Percentiles rank a stretch among this genome's conserved stretches.
These are phyloP conservation scores for Xylariaceae sp. DNA, from an alignment of 2,329 filamentous ascomycete species.

Conservation along the genomic window DNA sequence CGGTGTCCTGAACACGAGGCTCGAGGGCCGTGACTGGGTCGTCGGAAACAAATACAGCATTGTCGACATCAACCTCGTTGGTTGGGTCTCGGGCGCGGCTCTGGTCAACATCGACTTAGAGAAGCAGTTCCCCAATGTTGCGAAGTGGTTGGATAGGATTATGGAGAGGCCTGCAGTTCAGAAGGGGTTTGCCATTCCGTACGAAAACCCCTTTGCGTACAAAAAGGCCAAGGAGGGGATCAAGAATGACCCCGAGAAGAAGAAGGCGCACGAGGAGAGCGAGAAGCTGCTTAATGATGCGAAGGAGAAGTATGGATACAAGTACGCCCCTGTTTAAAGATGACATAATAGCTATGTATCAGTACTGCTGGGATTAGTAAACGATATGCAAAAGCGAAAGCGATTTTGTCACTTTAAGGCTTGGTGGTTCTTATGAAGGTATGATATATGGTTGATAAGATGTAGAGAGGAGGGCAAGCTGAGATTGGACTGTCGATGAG, in stretches of 20 bases:
- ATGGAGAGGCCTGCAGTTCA: conserved; percentile 55
- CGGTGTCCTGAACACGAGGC: conserved; percentile 64
- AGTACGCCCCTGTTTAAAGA: conserved; percentile 40
- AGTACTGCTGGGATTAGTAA: background rate
- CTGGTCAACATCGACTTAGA: conserved; percentile 60
- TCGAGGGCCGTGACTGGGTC: conserved; percentile 49
- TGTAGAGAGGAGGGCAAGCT: too few relatives aligned
- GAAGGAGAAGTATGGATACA: conserved; percentile 46
- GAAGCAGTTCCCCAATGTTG: conserved; percentile 58
- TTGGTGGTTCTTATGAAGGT: too few relatives aligned
- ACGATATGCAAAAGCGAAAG: too few relatives aligned
- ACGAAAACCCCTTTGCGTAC: conserved; percentile 38
- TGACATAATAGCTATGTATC: background rate
- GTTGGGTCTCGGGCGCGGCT: conserved; percentile 59
- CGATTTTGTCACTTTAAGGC: too few relatives aligned
- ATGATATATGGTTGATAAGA: too few relatives aligned
- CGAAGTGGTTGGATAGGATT: conserved; percentile 64
- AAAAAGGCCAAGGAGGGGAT: conserved; percentile 36
- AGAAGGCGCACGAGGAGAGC: conserved; percentile 37
- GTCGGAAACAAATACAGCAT: conserved; percentile 61
- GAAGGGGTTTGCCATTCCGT: conserved; percentile 61
- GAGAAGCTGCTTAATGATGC: conserved; percentile 34
- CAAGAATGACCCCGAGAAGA: conserved; percentile 45
- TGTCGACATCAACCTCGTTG: conserved; percentile 69
- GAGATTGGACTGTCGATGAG: too few relatives aligned